A percentile compares a stretch with the other conserved stretches of the same genome.
phyloP scores from a whole-genome alignment of 106 monocot species.

The Agapanthus africanus region DNA sequence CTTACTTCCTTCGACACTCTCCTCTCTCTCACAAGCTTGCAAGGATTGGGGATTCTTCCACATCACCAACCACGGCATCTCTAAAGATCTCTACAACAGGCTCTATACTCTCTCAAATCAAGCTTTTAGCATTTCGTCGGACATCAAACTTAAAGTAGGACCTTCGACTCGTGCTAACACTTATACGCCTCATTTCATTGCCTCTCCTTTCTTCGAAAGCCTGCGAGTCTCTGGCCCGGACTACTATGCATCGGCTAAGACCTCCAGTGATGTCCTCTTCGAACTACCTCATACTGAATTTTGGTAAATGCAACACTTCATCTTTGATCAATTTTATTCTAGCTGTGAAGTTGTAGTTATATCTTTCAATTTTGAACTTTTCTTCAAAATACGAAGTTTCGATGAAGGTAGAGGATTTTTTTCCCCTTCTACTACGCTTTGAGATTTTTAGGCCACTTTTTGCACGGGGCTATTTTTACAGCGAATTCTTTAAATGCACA shows the following conservation, averaged over 20 bases:
- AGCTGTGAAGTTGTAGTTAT: not conserved
- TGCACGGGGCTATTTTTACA: no score
- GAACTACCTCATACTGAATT: slow-evolving; percentile 8
- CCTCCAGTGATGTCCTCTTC: slow-evolving; percentile 22
- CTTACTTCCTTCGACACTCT: slow-evolving; percentile 18
- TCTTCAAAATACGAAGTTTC: not conserved
- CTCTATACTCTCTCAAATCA: slow-evolving; percentile 8
- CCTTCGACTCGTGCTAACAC: slow-evolving; percentile 18
- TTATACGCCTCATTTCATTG: slow-evolving; percentile 52
- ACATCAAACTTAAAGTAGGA: slow-evolving; percentile 36
- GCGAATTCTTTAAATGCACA: no score
- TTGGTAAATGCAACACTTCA: slow-evolving; percentile 5
- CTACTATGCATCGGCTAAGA: slow-evolving; percentile 31
- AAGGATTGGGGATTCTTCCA: slow-evolving; percentile 44
- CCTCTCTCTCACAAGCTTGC: slow-evolving; percentile 31
- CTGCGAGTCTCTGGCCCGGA: slow-evolving; percentile 40
- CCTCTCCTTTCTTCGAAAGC: slow-evolving; percentile 55
- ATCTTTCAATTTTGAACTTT: not conserved
- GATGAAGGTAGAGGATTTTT: not conserved
- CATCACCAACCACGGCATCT: slow-evolving; percentile 51
- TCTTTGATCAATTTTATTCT: slow-evolving; percentile 1
- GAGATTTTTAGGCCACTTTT: no score
- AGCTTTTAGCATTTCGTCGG: slow-evolving; percentile 23
- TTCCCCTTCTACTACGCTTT: not conserved
- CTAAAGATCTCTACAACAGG: slow-evolving; percentile 20